Evolutionary conservation across 768 basidiomycete genomes (phyloP).

Genomic region (Pleurotus pulmonarius): DNA sequence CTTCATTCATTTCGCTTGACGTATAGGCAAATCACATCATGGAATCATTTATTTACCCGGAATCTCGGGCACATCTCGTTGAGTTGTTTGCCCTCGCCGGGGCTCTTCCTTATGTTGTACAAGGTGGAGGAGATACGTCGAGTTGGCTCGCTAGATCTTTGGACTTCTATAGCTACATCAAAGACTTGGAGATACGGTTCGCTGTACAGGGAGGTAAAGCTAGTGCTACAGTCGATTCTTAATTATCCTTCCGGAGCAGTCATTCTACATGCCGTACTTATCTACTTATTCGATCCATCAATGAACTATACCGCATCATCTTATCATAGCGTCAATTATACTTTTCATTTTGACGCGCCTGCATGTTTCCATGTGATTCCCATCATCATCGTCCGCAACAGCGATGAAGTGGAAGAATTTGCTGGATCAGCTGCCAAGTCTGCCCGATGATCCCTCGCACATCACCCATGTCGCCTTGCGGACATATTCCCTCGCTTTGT

Average conservation of each 20-base stretch:
- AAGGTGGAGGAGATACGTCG: neutral
- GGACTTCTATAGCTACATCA: neutral
- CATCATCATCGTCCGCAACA: neutral
- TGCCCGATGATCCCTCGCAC: slow-evolving; percentile 39
- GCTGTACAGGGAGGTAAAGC: too few relatives aligned
- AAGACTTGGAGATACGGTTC: neutral
- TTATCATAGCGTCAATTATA: too few relatives aligned
- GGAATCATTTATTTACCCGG: slow-evolving; percentile 64
- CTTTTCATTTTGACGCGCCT: too few relatives aligned
- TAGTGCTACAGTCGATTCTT: too few relatives aligned
- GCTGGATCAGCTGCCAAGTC: slow-evolving; percentile 15
- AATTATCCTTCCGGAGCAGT: too few relatives aligned
- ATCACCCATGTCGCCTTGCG: slow-evolving; percentile 58
- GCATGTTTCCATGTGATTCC: too few relatives aligned
- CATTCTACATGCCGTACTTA: too few relatives aligned
- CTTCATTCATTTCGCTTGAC: neutral
- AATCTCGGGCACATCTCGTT: slow-evolving; percentile 69
- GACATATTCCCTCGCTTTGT: slow-evolving; percentile 64
- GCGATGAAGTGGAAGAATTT: neutral
- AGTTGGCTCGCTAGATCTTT: neutral
- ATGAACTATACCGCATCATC: too few relatives aligned
- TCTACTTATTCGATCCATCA: too few relatives aligned
- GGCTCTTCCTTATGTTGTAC: slow-evolving; percentile 22
- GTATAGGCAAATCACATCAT: slow-evolving; percentile 54
- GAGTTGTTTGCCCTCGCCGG: slow-evolving; percentile 46